Conservation (phyloP, 306 rosid species). For the Acacia melanoxylon region DNA sequence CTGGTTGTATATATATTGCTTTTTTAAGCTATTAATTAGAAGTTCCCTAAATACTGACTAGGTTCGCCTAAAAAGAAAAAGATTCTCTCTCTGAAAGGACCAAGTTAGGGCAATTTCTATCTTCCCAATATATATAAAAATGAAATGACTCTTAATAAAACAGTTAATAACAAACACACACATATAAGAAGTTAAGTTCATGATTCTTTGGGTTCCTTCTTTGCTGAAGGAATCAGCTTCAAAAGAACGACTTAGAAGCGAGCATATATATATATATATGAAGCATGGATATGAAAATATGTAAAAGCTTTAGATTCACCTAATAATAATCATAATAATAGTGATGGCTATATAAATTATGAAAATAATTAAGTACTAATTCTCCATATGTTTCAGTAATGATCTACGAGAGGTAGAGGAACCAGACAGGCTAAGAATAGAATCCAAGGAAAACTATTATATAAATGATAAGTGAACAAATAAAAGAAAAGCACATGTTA, state of each 20-base stretch:
- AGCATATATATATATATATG: not conserved
- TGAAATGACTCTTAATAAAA: not conserved
- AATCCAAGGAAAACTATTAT: conserved; percentile 50
- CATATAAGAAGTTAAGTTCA: not conserved
- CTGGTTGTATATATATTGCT: not conserved
- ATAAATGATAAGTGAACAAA: not conserved
- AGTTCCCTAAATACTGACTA: not conserved
- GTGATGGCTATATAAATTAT: not conserved
- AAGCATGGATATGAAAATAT: not conserved
- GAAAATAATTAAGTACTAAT: not conserved
- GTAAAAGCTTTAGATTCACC: not conserved
- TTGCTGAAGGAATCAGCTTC: conserved; percentile 1
- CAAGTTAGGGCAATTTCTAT: not conserved
- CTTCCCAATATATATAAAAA: not conserved
- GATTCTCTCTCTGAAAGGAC: not conserved
- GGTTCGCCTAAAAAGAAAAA: not conserved
- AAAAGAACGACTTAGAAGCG: not conserved
- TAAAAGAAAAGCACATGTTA: conserved; percentile 23
- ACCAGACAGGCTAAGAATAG: conserved; percentile 48
- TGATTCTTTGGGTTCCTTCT: not conserved
- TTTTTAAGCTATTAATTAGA: not conserved
- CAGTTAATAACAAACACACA: not conserved
- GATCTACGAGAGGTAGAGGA: conserved; percentile 30
- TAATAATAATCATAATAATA: not conserved
- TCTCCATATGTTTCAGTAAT: not conserved